Base-by-base conservation (phyloP, 2,329 filamentous ascomycete species). In the Plenodomus biglobosus region DNA sequence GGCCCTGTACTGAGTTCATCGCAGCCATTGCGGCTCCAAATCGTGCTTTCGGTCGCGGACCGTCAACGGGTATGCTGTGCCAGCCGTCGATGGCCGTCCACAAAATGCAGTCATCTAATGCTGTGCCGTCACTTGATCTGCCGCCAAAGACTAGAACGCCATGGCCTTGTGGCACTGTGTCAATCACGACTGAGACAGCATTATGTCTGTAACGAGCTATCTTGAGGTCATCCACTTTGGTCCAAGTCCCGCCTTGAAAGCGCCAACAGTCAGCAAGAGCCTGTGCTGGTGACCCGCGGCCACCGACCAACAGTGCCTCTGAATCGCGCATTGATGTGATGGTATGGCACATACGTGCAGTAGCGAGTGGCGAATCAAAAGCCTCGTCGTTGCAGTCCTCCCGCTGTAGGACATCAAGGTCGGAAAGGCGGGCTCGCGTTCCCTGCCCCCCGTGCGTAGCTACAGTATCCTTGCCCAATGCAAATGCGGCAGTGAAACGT, bases 261-360 rank as follows among this genome's bases (percentile, higher is more conserved):
- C 91, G 59, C 90, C 90, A 96, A 59, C 87, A 91, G 68, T 94
- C 88, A 30, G 76, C 76, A 36, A 90, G 75, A 1, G 84, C 84
- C 22, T 78, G 80, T 11, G 84, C 78, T 3, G 92, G 91, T 7
- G 90, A 92, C n/a, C 81, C 78, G 50, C 92, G 81, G 4, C 92
- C 92, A 19, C 92, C 92, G 22, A 83, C 79, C 39, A 96, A 75
- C 10, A 96, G 71, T 50, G 79, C 80, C 15, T 81, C 81, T 18
- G 73, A 70, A 27, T 77, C 73, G 1, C 78, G 80, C 4, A 95
- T 66, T 40, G 83, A 77, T 17, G 87, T 92, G 17, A 91, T 76
- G 0, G 88, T 87, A 68, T 94, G 89, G 59, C 89, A 94, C 78
- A 92, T 86, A 38, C 75, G 62, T 32, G 73, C 68, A 48, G 61